These are phyloP conservation scores for Saturnispora bothae DNA, from an alignment of 805 yeast species.

Conservation along the genomic window DNA sequence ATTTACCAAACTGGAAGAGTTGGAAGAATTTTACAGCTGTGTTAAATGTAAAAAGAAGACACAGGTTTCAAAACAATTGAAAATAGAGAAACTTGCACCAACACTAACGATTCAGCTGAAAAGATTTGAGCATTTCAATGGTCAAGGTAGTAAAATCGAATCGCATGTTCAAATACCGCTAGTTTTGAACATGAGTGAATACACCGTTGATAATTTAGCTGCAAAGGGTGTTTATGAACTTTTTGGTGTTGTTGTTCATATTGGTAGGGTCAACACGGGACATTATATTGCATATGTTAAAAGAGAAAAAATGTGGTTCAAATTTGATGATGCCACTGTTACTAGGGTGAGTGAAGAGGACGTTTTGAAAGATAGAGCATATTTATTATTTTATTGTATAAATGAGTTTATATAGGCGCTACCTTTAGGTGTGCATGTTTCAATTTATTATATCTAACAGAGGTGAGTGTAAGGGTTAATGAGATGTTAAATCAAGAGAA, in stretches of 20 bases:
- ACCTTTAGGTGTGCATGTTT: not conserved
- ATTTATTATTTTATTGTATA: slow-evolving; percentile 60
- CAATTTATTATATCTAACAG: not conserved
- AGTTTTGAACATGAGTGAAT: slow-evolving; percentile 60
- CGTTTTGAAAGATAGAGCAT: slow-evolving; percentile 67
- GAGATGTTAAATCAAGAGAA: slow-evolving; percentile 29
- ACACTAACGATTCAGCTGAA: slow-evolving; percentile 80
- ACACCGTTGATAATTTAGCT: slow-evolving; percentile 24
- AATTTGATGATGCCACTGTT: slow-evolving; percentile 82
- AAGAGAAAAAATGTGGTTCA: slow-evolving; percentile 69
- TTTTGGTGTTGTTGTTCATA: slow-evolving; percentile 79
- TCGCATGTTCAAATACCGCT: slow-evolving; percentile 63
- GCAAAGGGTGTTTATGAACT: slow-evolving; percentile 49
- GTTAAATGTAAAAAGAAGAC: slow-evolving; percentile 50
- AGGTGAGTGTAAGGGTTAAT: not conserved
- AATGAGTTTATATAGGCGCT: slow-evolving; percentile 26
- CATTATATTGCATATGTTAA: slow-evolving; percentile 82
- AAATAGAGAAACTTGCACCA: slow-evolving; percentile 59
- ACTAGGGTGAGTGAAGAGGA: slow-evolving; percentile 52
- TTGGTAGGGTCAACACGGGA: slow-evolving; percentile 91
- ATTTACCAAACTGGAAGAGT: slow-evolving; percentile 67
- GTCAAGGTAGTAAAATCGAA: slow-evolving; percentile 61
- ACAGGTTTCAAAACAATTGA: slow-evolving; percentile 62
- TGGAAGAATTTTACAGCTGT: slow-evolving; percentile 70
- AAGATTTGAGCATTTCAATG: slow-evolving; percentile 51